These are phyloP conservation scores for Emergomyces orientalis DNA, from an alignment of 2,329 filamentous ascomycete species.

Conservation along the genomic window DNA sequence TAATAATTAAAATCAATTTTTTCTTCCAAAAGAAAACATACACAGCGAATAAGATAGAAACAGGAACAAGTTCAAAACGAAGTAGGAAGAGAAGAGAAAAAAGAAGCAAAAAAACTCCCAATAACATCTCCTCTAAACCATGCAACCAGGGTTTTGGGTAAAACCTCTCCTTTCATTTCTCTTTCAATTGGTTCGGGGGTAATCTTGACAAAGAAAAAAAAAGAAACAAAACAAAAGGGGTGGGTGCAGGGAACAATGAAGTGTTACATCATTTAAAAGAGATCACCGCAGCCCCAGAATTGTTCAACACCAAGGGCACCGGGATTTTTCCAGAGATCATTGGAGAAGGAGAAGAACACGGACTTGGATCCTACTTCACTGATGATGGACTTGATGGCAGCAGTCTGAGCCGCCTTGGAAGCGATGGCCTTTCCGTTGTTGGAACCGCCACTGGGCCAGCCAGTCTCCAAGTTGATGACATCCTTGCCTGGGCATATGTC, in stretches of 20 bases:
- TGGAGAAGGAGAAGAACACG: slow-evolving; percentile 70
- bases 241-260: background rate
- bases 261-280: slow-evolving; percentile 31
- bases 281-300: slow-evolving; percentile 60
- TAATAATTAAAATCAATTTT: slow-evolving; percentile 1
- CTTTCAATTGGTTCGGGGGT: background rate
- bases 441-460: slow-evolving; percentile 67
- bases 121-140: background rate
- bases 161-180: background rate
- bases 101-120: background rate
- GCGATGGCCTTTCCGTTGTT: slow-evolving; percentile 66
- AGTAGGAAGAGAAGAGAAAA: background rate
- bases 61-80: background rate
- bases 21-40: background rate
- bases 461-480: slow-evolving; percentile 78
- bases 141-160: background rate
- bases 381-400: slow-evolving; percentile 64
- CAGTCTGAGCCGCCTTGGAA: slow-evolving; percentile 55
- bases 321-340: slow-evolving; percentile 73
- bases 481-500: slow-evolving; percentile 61
- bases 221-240: background rate
- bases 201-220: background rate
- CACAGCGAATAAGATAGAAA: background rate
- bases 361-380: slow-evolving; percentile 55
- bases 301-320: slow-evolving; percentile 66